Conservation (phyloP, 2,329 filamentous ascomycete genomes). For the Colletotrichum paranaense region DNA sequence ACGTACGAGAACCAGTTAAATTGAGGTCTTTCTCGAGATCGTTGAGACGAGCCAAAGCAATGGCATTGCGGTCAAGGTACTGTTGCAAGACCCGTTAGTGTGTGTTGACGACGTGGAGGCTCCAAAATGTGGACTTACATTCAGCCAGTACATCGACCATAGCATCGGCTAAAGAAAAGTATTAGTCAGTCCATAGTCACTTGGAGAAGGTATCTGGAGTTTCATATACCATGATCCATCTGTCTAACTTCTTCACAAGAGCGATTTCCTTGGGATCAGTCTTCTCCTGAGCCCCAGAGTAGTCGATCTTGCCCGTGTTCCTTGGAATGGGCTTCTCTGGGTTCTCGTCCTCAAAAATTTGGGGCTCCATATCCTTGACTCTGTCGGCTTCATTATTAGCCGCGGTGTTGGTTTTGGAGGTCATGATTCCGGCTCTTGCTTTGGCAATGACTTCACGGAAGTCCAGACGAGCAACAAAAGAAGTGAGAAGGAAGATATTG, state of each 20-base stretch:
- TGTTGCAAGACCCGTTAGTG: neutral
- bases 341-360: conserved; percentile 35
- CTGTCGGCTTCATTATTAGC: neutral
- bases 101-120: fast-evolving
- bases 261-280: conserved; percentile 53
- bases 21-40: conserved; percentile 39
- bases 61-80: conserved; percentile 36
- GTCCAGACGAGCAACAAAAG: neutral
- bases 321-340: conserved; percentile 37
- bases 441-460: neutral
- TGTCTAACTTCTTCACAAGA: conserved; percentile 53
- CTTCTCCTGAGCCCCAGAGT: conserved; percentile 53
- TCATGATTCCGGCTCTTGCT: neutral
- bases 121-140: conserved; percentile 26
- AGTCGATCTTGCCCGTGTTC: conserved; percentile 42
- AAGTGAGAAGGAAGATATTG: neutral
- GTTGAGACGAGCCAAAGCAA: conserved; percentile 38
- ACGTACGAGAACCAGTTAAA: conserved; percentile 33
- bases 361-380: conserved; percentile 27
- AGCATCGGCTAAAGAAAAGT: conserved; percentile 30
- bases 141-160: conserved; percentile 38
- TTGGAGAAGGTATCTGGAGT: neutral
- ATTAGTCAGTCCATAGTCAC: neutral
- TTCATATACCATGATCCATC: conserved; percentile 48
- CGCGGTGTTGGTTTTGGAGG: neutral